These are phyloP conservation scores for Pseudozyma pruni DNA, from an alignment of 1,284 basidiomycete species.

Conservation along the genomic window DNA sequence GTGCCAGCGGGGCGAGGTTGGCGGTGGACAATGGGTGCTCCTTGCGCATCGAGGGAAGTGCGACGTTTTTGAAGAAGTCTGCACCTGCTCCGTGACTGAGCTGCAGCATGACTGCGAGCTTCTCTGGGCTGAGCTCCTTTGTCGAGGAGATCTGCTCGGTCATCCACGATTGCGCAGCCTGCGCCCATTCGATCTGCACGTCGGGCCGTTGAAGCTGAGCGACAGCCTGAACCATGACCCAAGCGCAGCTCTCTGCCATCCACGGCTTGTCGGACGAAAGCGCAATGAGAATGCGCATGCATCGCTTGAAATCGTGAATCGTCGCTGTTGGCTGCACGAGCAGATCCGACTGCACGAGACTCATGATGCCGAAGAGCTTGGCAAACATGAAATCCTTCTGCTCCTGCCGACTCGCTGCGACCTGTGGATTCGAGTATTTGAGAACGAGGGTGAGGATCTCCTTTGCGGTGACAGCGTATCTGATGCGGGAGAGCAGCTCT, in stretches of 20 bases:
- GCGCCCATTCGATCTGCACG: conserved; percentile 31
- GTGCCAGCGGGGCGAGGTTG: conserved; percentile 80
- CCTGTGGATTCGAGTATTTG: conserved; percentile 51
- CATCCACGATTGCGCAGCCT: conserved; percentile 47
- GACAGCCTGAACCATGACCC: conserved; percentile 71
- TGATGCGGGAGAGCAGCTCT: conserved; percentile 85
- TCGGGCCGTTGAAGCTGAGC: conserved; percentile 24
- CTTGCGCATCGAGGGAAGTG: conserved; percentile 74
- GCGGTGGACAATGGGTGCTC: conserved; percentile 75
- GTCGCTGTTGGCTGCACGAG: conserved; percentile 76
- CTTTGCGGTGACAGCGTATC: conserved; percentile 76
- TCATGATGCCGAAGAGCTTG: conserved; percentile 85
- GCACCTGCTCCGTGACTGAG: conserved; percentile 68
- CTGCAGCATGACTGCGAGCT: conserved; percentile 81
- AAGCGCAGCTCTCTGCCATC: conserved; percentile 91
- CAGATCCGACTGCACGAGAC: conserved; percentile 69
- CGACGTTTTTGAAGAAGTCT: conserved; percentile 43
- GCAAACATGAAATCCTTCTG: conserved; percentile 92
- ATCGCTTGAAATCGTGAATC: conserved; percentile 75
- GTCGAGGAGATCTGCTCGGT: conserved; percentile 30
- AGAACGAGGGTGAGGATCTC: conserved; percentile 60
- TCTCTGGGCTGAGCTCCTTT: conserved; percentile 84
- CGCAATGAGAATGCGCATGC: conserved; percentile 76
- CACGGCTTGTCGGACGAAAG: conserved; percentile 87
- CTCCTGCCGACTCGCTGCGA: conserved; percentile 81